Evolutionary conservation across 176 grass and related monocot genomes (phyloP), one percentile per base, ranked within the genome.

Genomic region (Melocanna baccifera): DNA sequence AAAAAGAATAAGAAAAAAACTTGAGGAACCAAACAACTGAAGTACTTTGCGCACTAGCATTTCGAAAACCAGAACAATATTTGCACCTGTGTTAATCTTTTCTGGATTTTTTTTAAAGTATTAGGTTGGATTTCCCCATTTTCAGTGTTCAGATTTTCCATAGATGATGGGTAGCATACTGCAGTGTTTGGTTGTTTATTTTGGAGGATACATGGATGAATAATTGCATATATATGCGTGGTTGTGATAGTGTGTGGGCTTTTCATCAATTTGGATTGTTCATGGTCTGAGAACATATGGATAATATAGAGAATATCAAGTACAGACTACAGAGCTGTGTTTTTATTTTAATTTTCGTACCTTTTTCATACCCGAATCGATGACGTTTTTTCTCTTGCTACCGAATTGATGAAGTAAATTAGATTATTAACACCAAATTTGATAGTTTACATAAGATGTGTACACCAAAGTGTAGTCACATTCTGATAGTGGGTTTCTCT

Each of bases 291-390:
- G 29, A 53, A 55, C 46, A 50, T 28, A 73, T 52, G 46, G 8
- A 74, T 74, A 74, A 41, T 69, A n/a, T 42, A 67, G 32, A 67
- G 13, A 66, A 16, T 47, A 71, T 71, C 12, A 72, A 48, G 69
- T 72, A 29, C 20, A 48, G 43, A 72, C 1, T 72, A 29, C 22
- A 72, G 43, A 48, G 1, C 19, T 13, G 10, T 48, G 23, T 48
- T 50, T 19, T 45, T 29, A 9, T 50, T 47, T 29, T 9, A 18
- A 29, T 18, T 72, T 72, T 23, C 13, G 1, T 15, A 30, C 7
- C 1, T 30, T 3, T 26, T 72, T 28, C 14, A 50, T 18, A 25
- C 41, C 40, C 26, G n/a, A 25, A 71, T 46, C 26, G 41, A 11
- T 43, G 1, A 43, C 9, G 40, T 41, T 41, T 43, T 48, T 48